Evolutionary conservation across 108 stramenopile species (phyloP).

Genomic region (Nitzschia sp.): DNA sequence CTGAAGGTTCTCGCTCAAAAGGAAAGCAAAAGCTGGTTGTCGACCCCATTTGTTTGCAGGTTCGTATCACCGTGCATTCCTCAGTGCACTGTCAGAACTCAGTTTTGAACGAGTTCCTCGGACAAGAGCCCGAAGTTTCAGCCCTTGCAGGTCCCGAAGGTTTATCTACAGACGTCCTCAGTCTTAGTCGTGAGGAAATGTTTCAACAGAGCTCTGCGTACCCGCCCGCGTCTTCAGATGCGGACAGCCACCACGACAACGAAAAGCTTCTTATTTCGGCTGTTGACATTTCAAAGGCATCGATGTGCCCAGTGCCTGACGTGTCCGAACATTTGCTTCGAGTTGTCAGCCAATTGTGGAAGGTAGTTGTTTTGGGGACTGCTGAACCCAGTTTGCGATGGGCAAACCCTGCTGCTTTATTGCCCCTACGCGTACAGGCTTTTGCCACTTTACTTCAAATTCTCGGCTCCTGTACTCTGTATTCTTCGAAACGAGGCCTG

Average conservation of each 20-base stretch:
- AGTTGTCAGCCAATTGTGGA: slow-evolving; percentile 58
- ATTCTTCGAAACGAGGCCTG: slow-evolving; percentile 69
- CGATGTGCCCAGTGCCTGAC: slow-evolving; percentile 65
- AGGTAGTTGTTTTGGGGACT: slow-evolving; percentile 58
- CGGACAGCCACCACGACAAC: slow-evolving; percentile 38
- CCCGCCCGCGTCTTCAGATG: background rate
- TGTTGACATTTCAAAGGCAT: slow-evolving; percentile 53
- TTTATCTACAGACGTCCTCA: background rate
- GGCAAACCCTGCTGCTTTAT: slow-evolving; percentile 76
- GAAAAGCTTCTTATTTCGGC: slow-evolving; percentile 51
- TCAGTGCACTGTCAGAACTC: slow-evolving; percentile 84
- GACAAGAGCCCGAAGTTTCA: slow-evolving; percentile 42
- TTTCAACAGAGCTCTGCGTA: background rate
- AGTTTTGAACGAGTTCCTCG: slow-evolving; percentile 56
- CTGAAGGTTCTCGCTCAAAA: slow-evolving; percentile 7
- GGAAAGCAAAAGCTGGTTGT: slow-evolving; percentile 3
- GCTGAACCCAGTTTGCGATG: slow-evolving; percentile 71
- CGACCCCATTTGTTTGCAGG: slow-evolving; percentile 26
- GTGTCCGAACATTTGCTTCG: slow-evolving; percentile 61
- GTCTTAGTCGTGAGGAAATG: slow-evolving; percentile 24
- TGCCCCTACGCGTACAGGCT: slow-evolving; percentile 78
- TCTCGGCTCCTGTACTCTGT: slow-evolving; percentile 61
- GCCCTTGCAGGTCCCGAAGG: slow-evolving; percentile 24
- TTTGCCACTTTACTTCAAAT: slow-evolving; percentile 75
- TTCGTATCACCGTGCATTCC: slow-evolving; percentile 63